Base-by-base conservation (phyloP, 305 asterid species). In the Salvia sclarea region DNA sequence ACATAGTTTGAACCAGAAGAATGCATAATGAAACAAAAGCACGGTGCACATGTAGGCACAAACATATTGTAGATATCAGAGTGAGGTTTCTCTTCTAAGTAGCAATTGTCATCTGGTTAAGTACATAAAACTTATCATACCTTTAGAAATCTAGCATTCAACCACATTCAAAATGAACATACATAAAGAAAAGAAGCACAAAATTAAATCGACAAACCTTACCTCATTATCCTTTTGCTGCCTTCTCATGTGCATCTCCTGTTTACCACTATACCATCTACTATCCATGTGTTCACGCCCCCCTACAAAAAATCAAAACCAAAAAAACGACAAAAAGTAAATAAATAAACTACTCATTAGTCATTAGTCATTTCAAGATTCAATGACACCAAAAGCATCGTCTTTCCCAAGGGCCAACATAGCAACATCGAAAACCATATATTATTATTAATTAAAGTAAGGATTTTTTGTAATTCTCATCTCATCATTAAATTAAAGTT, bases 261-360 rank as follows among this genome's bases (percentile, higher is more conserved):
- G 89, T 71, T 84, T 85, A 49, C 87, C 83, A 75, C 69, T 77
- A 72, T 78, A 84, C 95, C 90, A 85, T 79, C 76, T 76, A 78
- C 69, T 84, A 6, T 90, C 95, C 96, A 90, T 92, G 20, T 41
- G 72, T 70, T 35, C 60, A 66, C 64, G 75, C 68, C 48, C 48
- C 88, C 31, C 89, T 73, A 66, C 43, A 47, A 79, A 35, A 53
- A 78, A 37, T 60, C 30, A 74, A 78, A 49, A 48, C 33, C 59
- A 33, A 38, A 2, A 57, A 33, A 33, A 49, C 52, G 31, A 69
- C 13, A 37, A 22, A 21, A 64, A 11, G 59, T 56, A 41, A 43
- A 33, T 53, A 56, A 24, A 44, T 9, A 61, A 50, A 65, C 38
- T 33, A 8, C 60, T 50, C 58, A 30, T n/a, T n/a, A n/a, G n/a